Evolutionary conservation across 164 flowering plant genomes (phyloP).

Genomic region (Magnolia kwangsiensis): DNA sequence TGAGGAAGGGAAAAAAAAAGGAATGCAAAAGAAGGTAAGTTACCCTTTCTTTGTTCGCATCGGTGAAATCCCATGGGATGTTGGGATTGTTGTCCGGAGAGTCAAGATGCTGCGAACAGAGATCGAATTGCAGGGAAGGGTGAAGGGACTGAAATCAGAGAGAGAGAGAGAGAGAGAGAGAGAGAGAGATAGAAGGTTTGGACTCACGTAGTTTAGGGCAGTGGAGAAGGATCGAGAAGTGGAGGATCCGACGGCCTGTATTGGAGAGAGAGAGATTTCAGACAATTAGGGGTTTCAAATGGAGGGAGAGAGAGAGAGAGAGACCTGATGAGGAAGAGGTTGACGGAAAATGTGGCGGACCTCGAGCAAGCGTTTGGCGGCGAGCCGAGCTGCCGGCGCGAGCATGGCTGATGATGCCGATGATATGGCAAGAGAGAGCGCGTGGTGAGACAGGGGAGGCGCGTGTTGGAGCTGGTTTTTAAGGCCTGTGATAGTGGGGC

Average conservation of each 20-base stretch:
- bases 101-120: slow-evolving; percentile 64
- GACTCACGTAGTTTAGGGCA: slow-evolving; percentile 88
- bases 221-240: slow-evolving; percentile 75
- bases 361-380: slow-evolving; percentile 60
- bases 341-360: slow-evolving; percentile 73
- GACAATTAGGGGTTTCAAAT: not conserved
- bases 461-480: not conserved
- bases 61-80: slow-evolving; percentile 72
- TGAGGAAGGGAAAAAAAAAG: not conserved
- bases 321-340: slow-evolving; percentile 49
- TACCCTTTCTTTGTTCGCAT: slow-evolving; percentile 63
- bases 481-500: not conserved
- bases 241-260: slow-evolving; percentile 32
- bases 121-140: not conserved
- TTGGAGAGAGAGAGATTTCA: not conserved
- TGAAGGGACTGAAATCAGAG: not conserved
- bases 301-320: not conserved
- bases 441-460: not conserved
- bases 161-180: not conserved
- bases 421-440: not conserved
- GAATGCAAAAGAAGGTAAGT: not conserved
- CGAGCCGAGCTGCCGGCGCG: slow-evolving; percentile 49
- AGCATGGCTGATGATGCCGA: slow-evolving; percentile 14
- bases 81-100: slow-evolving; percentile 86
- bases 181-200: not conserved